Percentiles rank a stretch among this genome's conserved stretches.
phyloP scores from a whole-genome alignment of 2,329 filamentous ascomycete genomes.

The Dactylellina cionopaga region DNA sequence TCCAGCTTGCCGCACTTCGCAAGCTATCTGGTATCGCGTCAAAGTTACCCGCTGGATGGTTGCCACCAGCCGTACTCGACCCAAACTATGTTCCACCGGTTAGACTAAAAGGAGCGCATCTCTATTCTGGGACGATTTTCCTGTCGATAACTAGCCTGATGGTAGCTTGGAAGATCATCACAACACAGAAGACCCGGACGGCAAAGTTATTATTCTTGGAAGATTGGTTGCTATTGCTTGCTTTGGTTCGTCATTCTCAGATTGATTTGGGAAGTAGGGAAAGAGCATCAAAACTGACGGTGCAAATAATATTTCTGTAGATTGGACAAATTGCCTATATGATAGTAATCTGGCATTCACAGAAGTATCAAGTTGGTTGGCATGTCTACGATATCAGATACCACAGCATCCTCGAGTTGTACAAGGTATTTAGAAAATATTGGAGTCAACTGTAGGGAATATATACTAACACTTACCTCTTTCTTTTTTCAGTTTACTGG shows the following conservation, averaged over 20 bases:
- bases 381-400: slow-evolving; percentile 41
- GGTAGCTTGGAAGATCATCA: slow-evolving; percentile 37
- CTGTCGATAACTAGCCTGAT: slow-evolving; percentile 23
- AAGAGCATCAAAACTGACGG: not conserved
- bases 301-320: not conserved
- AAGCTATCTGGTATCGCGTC: not conserved
- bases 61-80: slow-evolving; percentile 36
- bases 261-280: not conserved
- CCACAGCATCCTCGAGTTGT: slow-evolving; percentile 22
- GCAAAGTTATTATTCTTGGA: slow-evolving; percentile 40
- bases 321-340: slow-evolving; percentile 32
- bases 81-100: slow-evolving; percentile 47
- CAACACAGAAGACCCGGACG: slow-evolving; percentile 38
- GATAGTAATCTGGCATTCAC: slow-evolving; percentile 2
- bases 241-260: slow-evolving; percentile 21
- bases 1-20: slow-evolving; percentile 14
- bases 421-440: slow-evolving; percentile 27
- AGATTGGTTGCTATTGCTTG: slow-evolving; percentile 39
- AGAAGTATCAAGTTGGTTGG: slow-evolving; percentile 37
- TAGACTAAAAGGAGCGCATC: slow-evolving; percentile 14
- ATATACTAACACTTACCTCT: not conserved
- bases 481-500: not conserved
- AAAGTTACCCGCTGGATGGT: slow-evolving; percentile 10
- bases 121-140: slow-evolving; percentile 23
- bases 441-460: not conserved